These are phyloP conservation scores for Globisporangium viniferum DNA, from an alignment of 352 stramenopile species.

Conservation along the genomic window DNA sequence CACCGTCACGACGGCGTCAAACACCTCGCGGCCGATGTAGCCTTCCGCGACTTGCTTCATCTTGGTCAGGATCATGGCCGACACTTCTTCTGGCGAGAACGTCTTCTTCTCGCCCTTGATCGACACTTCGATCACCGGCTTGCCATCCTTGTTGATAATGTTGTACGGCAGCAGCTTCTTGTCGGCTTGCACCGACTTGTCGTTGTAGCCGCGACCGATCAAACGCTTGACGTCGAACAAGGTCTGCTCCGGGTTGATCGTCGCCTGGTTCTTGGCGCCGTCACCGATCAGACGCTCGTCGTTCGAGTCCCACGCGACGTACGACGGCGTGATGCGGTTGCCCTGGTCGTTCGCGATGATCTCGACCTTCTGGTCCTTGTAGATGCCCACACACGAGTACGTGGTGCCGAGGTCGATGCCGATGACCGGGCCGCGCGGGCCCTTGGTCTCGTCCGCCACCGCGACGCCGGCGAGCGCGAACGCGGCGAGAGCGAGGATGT, in stretches of 20 bases:
- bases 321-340: conserved; percentile 99
- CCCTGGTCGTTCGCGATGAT: conserved; percentile 97
- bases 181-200: conserved; percentile 98
- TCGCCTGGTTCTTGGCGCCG: conserved; percentile 99
- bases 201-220: conserved; percentile 95
- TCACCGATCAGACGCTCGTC: conserved; percentile 98
- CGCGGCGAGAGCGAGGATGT: conserved; percentile 57
- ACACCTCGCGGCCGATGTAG: conserved; percentile 57
- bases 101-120: conserved; percentile 49
- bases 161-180: conserved; percentile 99
- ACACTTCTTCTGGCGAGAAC: conserved; percentile 81
- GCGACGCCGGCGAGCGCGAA: conserved; percentile 31
- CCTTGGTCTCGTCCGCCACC: conserved; percentile 47
- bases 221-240: conserved; percentile 99
- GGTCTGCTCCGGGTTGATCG: conserved; percentile 99
- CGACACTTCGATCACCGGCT: conserved; percentile 34
- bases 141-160: conserved; percentile 91
- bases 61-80: conserved; percentile 74
- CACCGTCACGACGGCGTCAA: conserved; percentile 90
- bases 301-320: conserved; percentile 96
- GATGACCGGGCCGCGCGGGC: conserved; percentile 57
- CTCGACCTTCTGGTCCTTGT: conserved; percentile 95
- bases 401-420: conserved; percentile 92
- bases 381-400: conserved; percentile 93
- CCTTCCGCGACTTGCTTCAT: conserved; percentile 62